phyloP scores from a whole-genome alignment of 2,329 filamentous ascomycete genomes.

The Nigrograna mackinnonii region DNA sequence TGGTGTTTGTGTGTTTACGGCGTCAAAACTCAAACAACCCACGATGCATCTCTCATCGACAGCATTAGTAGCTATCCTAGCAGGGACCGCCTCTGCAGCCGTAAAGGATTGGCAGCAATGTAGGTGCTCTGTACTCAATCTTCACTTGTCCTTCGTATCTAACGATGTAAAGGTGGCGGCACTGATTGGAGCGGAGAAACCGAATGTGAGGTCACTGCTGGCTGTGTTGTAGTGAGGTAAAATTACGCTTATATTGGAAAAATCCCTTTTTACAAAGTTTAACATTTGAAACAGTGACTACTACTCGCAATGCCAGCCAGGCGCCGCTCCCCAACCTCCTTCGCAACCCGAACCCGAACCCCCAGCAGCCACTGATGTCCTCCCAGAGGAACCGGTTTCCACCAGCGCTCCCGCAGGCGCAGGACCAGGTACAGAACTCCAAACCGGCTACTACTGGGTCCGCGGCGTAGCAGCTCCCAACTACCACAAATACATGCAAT shows the following conservation, averaged over 20 bases:
- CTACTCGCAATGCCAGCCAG: slow-evolving; percentile 48
- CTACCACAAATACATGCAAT: slow-evolving; percentile 50
- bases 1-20: slow-evolving; percentile 1
- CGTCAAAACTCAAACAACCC: too few species aligned
- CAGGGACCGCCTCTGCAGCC: slow-evolving; percentile 24
- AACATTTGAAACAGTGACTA: slow-evolving; percentile 27
- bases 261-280: too few species aligned
- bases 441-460: slow-evolving; percentile 60
- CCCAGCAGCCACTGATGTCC: slow-evolving; percentile 12
- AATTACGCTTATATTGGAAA: not conserved
- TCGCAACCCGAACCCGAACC: slow-evolving; percentile 15
- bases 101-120: slow-evolving; percentile 39
- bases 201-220: slow-evolving; percentile 22
- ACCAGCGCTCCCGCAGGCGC: slow-evolving; percentile 28
- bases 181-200: slow-evolving; percentile 28
- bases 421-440: slow-evolving; percentile 51
- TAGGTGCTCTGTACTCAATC: slow-evolving; percentile 12
- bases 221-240: slow-evolving; percentile 38
- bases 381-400: slow-evolving; percentile 19
- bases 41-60: slow-evolving; percentile 26
- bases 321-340: slow-evolving; percentile 21
- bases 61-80: slow-evolving; percentile 23
- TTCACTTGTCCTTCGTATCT: too few species aligned
- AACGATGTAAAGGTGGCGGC: slow-evolving; percentile 27
- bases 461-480: slow-evolving; percentile 61